These are phyloP conservation scores for Eucalyptus sideroxylon DNA, from an alignment of 345 rosid species.

Conservation along the genomic window DNA sequence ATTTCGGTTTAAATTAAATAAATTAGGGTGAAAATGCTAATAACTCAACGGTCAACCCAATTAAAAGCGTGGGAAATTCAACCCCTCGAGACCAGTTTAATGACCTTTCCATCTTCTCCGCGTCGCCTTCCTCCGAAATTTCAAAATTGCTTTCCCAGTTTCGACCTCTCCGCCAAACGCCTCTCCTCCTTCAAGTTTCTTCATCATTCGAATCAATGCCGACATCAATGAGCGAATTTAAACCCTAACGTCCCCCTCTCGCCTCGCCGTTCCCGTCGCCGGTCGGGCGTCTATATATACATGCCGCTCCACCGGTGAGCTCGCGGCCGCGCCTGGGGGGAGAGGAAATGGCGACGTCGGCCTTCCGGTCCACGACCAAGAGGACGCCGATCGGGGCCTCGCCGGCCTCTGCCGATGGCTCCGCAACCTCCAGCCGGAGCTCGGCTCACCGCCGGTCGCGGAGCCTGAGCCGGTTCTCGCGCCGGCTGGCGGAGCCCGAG, in stretches of 20 bases:
- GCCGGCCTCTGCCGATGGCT: conserved; percentile 23
- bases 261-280: not conserved
- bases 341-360: conserved; percentile 61
- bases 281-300: not conserved
- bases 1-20: not conserved
- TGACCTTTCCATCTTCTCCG: not conserved
- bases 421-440: conserved; percentile 20
- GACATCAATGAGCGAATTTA: not conserved
- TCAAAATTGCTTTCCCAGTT: not conserved
- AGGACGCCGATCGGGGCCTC: conserved; percentile 32
- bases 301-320: not conserved
- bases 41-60: not conserved
- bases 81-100: not conserved
- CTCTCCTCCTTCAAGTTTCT: not conserved
- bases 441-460: conserved; percentile 58
- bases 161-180: not conserved
- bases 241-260: not conserved
- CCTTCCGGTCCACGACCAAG: conserved; percentile 54
- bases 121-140: not conserved
- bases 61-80: not conserved
- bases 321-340: not conserved
- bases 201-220: not conserved
- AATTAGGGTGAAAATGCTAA: not conserved
- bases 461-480: conserved; percentile 84
- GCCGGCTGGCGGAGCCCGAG: conserved; percentile 14